Conservation (phyloP, 1,284 basidiomycete species). For the Apiotrichum sp. region DNA sequence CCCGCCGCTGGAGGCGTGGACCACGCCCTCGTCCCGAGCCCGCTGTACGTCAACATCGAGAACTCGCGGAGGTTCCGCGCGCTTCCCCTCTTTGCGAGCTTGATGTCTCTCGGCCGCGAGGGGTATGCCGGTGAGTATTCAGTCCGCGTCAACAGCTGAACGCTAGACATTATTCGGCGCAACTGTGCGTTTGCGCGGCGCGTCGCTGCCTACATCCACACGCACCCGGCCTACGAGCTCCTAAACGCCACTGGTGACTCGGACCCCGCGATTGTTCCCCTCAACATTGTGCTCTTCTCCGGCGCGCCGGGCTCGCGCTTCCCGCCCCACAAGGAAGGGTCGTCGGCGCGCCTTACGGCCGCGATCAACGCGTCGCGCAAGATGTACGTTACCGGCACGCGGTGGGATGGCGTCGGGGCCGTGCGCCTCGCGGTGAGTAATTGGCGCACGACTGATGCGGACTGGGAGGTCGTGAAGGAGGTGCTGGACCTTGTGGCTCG, state of each 20-base stretch:
- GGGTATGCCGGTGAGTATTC: slow-evolving; percentile 45
- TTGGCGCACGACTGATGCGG: slow-evolving; percentile 47
- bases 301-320: slow-evolving; percentile 28
- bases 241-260: slow-evolving; percentile 31
- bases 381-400: slow-evolving; percentile 49
- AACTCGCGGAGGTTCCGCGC: slow-evolving; percentile 52
- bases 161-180: slow-evolving; percentile 41
- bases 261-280: slow-evolving; percentile 29
- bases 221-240: slow-evolving; percentile 37
- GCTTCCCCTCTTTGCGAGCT: slow-evolving; percentile 50
- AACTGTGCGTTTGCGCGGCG: slow-evolving; percentile 48
- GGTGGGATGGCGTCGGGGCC: slow-evolving; percentile 46
- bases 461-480: slow-evolving; percentile 21
- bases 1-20: background rate
- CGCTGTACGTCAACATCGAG: slow-evolving; percentile 49
- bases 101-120: slow-evolving; percentile 47
- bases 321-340: slow-evolving; percentile 4
- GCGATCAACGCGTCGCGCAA: slow-evolving; percentile 46
- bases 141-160: background rate
- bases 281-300: slow-evolving; percentile 52
- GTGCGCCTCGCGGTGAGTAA: slow-evolving; percentile 51
- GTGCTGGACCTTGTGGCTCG: slow-evolving; percentile 21
- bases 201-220: slow-evolving; percentile 40
- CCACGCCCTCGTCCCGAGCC: slow-evolving; percentile 19
- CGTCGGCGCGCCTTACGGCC: slow-evolving; percentile 22